Conservation (phyloP, 2,329 filamentous ascomycete species). For the Aschersonia sp. region DNA sequence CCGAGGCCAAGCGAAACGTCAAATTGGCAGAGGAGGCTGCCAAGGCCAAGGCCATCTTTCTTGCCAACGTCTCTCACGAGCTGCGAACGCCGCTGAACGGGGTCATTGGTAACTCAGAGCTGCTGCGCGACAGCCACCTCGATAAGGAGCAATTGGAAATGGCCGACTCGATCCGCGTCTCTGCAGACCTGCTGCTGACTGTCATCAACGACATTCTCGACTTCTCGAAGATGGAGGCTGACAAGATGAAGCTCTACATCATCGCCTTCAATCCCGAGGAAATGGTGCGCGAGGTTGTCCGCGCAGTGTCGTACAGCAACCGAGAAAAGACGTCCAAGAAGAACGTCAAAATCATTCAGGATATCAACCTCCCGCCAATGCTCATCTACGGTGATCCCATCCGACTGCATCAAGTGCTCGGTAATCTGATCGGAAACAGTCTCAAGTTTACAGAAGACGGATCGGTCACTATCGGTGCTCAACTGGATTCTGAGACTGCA, state of each 20-base stretch:
- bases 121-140: constrained; percentile 61
- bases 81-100: constrained; percentile 72
- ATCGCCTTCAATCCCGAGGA: constrained; percentile 53
- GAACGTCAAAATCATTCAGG: constrained; percentile 49
- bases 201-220: constrained; percentile 96
- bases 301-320: constrained; percentile 52
- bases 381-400: constrained; percentile 53
- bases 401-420: constrained; percentile 51
- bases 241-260: constrained; percentile 69
- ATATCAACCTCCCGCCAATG: constrained; percentile 64
- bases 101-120: constrained; percentile 77
- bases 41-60: constrained; percentile 69
- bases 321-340: constrained; percentile 46
- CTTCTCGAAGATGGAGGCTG: constrained; percentile 86
- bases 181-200: constrained; percentile 72
- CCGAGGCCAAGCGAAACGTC: constrained; percentile 63
- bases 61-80: constrained; percentile 70
- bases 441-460: constrained; percentile 88
- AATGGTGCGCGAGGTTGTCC: constrained; percentile 51
- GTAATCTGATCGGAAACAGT: constrained; percentile 82
- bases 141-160: constrained; percentile 70
- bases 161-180: constrained; percentile 74
- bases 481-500: constrained; percentile 54
- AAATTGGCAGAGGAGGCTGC: constrained; percentile 72
- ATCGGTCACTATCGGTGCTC: constrained; percentile 69